Base-by-base conservation (phyloP, 1,284 basidiomycete species). In the Laetiporus sulphureus region DNA sequence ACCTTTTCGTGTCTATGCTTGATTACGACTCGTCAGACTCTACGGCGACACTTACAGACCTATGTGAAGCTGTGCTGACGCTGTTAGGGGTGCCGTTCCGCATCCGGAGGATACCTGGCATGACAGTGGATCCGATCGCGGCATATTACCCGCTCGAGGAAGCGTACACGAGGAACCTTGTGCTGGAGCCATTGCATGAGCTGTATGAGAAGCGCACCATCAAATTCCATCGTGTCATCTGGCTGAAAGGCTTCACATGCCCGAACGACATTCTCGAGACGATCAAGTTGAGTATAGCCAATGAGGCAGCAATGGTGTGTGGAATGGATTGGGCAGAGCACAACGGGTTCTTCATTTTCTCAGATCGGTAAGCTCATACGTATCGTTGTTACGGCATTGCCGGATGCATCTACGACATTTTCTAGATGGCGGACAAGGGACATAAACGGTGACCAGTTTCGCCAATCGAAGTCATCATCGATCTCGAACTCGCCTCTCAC, bases 291-390 rank as follows among this genome's bases (percentile, higher is more conserved):
- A 90, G 86, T 59, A 74, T 87, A 51, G 74, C 76, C 29, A 97
- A 96, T 60, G 79, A 91, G 53, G 93, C 93, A 0, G 89, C 91
- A 1, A 91, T 97, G 90, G 91, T 95, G 2, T 96, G 93, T 60
- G 91, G 92, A 19, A 96, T 96, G 93, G 93, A 97, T 60, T 97
- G 93, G 93, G 92, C 91, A 19, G 92, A 97, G 63, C 87, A 92
- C 59, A 90, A 92, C 52, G 91, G 91, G 0, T 88, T 91, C 65
- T 97, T 95, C 68, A 92, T 96, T 54, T 96, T 95, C 66, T 95
- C 92, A 19, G 93, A 95, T 63, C 76, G 93, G 89, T 88, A 52
- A 42, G 73, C 60, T 21, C 12, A 4, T 7, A 10, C 4, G 3
- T 21, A 24, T 11, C 11, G n/a, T 22, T 21, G 1, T 34, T 13